These are phyloP conservation scores for Epichloe sp. DNA, from an alignment of 2,329 filamentous ascomycete species.

Conservation along the genomic window DNA sequence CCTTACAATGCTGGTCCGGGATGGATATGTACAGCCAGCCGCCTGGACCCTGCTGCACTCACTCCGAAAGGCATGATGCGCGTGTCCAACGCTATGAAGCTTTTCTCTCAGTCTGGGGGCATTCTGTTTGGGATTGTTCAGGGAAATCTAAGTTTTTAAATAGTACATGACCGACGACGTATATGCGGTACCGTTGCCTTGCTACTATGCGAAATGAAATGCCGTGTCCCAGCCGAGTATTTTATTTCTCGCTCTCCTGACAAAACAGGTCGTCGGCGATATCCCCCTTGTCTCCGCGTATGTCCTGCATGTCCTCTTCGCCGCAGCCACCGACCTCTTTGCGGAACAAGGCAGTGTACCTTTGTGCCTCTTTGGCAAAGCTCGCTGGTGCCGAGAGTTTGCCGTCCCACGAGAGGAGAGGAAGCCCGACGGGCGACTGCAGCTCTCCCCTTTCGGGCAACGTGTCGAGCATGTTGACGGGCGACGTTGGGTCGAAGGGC, in stretches of 20 bases:
- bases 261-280: conserved; percentile 58
- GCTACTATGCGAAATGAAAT: not conserved
- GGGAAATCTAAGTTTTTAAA: no score
- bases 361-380: conserved; percentile 29
- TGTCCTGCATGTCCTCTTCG: conserved; percentile 15
- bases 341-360: conserved; percentile 48
- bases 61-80: no score
- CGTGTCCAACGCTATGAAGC: no score
- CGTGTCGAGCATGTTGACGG: conserved; percentile 33
- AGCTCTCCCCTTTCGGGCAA: conserved; percentile 31
- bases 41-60: no score
- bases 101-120: no score
- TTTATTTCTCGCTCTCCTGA: conserved; percentile 12
- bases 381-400: conserved; percentile 25
- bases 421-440: conserved; percentile 32
- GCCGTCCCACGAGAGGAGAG: conserved; percentile 54
- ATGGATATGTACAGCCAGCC: no score
- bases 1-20: no score
- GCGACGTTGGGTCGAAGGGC: conserved; percentile 30
- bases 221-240: not conserved
- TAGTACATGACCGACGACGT: no score
- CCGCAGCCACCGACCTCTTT: conserved; percentile 54
- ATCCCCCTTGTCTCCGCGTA: conserved; percentile 17
- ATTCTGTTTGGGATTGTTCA: no score
- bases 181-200: no score